These are phyloP conservation scores for Asclepias syriaca DNA, from an alignment of 257 asterid species.

Conservation along the genomic window DNA sequence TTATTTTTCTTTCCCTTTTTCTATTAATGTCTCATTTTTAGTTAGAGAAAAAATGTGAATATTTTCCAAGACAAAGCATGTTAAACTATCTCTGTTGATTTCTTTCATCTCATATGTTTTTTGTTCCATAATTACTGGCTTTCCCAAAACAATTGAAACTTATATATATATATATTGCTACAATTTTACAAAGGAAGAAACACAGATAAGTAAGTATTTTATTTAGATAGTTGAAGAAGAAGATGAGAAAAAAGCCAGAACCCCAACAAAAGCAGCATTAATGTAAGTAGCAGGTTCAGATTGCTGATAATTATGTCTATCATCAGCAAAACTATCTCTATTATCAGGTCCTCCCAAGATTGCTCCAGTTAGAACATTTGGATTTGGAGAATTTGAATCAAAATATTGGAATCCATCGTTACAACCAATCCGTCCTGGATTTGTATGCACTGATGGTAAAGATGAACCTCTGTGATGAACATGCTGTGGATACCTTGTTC, in stretches of 20 bases:
- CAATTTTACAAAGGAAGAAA: too few species aligned
- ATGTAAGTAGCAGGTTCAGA: constrained; percentile 80
- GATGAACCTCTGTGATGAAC: constrained; percentile 80
- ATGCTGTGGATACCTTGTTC: constrained; percentile 50
- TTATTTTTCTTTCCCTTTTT: too few species aligned
- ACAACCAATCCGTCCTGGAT: constrained; percentile 42
- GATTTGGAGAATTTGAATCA: constrained; percentile 49
- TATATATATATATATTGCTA: too few species aligned
- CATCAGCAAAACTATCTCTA: constrained; percentile 47
- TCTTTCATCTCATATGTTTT: too few species aligned
- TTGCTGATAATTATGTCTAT: constrained; percentile 53
- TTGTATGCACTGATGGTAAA: constrained; percentile 43
- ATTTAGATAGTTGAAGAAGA: constrained; percentile 23
- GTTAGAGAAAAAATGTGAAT: too few species aligned
- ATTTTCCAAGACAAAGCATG: too few species aligned
- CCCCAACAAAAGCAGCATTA: constrained; percentile 69
- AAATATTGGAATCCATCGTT: constrained; percentile 48
- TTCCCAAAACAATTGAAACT: too few species aligned
- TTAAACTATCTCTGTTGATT: too few species aligned
- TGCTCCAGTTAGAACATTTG: constrained; percentile 61
- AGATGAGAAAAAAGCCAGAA: constrained; percentile 58
- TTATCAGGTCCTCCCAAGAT: constrained; percentile 71
- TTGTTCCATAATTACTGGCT: too few species aligned
- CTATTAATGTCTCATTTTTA: too few species aligned
- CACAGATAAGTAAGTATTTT: neutral